These are phyloP conservation scores for Blastocystis sp. DNA, from an alignment of 352 stramenopile genomes.

Conservation along the genomic window DNA sequence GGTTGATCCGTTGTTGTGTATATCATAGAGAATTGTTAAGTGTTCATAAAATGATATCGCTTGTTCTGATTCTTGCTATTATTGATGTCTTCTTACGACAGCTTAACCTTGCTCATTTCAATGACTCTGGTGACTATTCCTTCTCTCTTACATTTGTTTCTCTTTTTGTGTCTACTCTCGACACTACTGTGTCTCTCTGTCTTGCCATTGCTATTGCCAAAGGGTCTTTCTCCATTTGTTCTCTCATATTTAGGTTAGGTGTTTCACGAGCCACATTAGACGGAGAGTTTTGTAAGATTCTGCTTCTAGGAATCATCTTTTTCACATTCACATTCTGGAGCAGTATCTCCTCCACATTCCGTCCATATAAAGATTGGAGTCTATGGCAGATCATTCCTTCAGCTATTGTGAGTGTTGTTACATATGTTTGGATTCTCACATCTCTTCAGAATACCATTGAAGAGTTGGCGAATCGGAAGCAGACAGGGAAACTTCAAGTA, in stretches of 20 bases:
- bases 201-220: background rate
- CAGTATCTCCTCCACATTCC: background rate
- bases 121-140: background rate
- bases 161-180: background rate
- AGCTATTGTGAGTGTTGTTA: background rate
- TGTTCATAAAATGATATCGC: constrained; percentile 17
- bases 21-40: constrained; percentile 36
- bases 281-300: background rate
- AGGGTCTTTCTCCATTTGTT: background rate
- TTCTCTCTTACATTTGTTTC: background rate
- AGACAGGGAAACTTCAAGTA: constrained; percentile 18
- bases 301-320: background rate
- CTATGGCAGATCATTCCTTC: too few species aligned
- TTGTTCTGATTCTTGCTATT: background rate
- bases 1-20: background rate
- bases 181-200: background rate
- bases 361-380: background rate
- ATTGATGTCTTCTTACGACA: background rate
- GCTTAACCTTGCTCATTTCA: background rate
- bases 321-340: background rate
- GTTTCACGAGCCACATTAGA: background rate
- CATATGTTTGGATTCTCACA: constrained; percentile 4
- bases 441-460: constrained; percentile 1
- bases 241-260: constrained; percentile 8
- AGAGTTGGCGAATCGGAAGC: constrained; percentile 2